Conservation (phyloP, 1,284 basidiomycete species). For the Puccinia novopanici region DNA sequence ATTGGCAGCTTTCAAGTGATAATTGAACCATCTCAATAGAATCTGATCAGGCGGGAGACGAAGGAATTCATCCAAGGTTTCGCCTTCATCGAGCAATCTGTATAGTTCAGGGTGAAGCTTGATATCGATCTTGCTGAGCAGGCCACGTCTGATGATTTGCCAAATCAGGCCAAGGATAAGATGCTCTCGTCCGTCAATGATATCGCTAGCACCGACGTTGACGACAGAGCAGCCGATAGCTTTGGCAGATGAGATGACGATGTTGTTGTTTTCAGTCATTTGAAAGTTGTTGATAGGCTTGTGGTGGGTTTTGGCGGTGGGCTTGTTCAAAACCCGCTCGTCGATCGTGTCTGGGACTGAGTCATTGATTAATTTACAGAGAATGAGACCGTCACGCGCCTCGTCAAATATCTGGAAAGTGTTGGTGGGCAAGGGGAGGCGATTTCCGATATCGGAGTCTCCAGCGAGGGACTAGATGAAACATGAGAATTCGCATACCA, state of each 20-base stretch:
- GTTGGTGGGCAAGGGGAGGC: constrained; percentile 91
- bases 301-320: constrained; percentile 56
- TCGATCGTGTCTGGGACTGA: constrained; percentile 60
- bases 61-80: constrained; percentile 59
- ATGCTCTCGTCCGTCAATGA: constrained; percentile 60
- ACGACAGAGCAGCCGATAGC: constrained; percentile 60
- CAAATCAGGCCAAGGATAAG: constrained; percentile 59
- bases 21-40: constrained; percentile 59
- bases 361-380: constrained; percentile 60
- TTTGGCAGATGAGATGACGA: constrained; percentile 60
- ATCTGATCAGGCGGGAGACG: constrained; percentile 60
- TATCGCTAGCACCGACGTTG: constrained; percentile 59
- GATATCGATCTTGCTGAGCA: constrained; percentile 59
- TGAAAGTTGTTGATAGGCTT: constrained; percentile 59
- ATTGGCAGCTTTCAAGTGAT: constrained; percentile 59
- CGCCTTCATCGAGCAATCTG: constrained; percentile 59
- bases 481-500: not conserved
- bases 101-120: constrained; percentile 60
- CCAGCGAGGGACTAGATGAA: constrained; percentile 76
- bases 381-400: constrained; percentile 62
- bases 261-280: constrained; percentile 60
- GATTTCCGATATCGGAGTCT: constrained; percentile 77
- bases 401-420: constrained; percentile 99
- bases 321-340: constrained; percentile 58
- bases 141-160: constrained; percentile 59